Base-by-base conservation (phyloP, 1,284 basidiomycete species). In the Porodaedalea pini region DNA sequence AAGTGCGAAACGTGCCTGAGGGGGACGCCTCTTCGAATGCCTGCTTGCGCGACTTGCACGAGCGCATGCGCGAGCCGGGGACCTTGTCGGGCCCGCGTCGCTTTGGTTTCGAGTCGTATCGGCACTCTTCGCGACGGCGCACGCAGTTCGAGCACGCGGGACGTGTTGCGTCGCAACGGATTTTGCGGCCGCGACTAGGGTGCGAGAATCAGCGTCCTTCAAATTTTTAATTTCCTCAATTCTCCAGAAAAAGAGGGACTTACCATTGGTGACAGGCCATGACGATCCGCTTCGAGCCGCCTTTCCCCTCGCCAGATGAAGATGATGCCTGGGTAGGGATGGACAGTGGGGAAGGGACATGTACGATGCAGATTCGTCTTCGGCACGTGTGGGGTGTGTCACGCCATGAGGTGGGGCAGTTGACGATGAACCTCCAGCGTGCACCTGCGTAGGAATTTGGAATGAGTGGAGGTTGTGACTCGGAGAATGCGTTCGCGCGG, bases 241-340 rank as follows among this genome's bases (percentile, higher is more conserved):
- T 15, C 17, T 8, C 10, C 13, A 27, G 41, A 17, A 27, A 4
- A 40, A 7, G 32, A 51, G 45, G 13, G 8, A 31, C 58, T 56
- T 45, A 60, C 58, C 58, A 60, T 34, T 60, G 58, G 43, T 60
- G 58, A 27, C 58, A 60, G 13, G 58, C 58, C 58, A 60, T 60
- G 49, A 60, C 58, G 27, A 60, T 60, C 6, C 58, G 58, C 50
- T 59, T 59, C 13, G 39, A 4, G 23, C 21, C 23, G 41, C 50
- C 50, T 25, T 53, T 56, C 15, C 47, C 54, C 8, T 56, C 58
- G 53, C 34, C 29, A 10, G 54, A 47, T 5, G 25, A 36, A 13
- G 48, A n/a, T n/a, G 48, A 29, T 5, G 27, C 48, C 11, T 40
- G 43, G 10, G 27, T 19, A n/a, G 58, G 54, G 15, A 56, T 50